Evolutionary conservation across 352 stramenopile species (phyloP).

Genomic region (Pythium dissimile): DNA sequence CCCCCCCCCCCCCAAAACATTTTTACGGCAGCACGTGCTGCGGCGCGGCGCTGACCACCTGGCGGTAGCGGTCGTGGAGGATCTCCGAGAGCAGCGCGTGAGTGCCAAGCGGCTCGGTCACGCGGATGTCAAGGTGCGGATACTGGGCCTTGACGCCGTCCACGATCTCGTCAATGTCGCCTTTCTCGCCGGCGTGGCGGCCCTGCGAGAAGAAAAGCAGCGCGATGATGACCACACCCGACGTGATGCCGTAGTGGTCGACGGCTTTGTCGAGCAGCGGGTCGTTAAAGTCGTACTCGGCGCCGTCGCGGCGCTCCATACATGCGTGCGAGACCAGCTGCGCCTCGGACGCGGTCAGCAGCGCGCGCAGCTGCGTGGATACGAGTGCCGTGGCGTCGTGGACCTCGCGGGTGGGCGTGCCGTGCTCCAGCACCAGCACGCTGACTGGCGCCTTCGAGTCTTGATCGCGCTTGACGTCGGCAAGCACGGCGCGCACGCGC

Average conservation of each 20-base stretch:
- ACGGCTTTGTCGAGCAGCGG: constrained; percentile 65
- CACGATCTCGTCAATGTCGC: constrained; percentile 79
- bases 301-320: constrained; percentile 75
- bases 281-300: constrained; percentile 80
- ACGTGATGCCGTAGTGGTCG: constrained; percentile 56
- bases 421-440: constrained; percentile 76
- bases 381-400: constrained; percentile 65
- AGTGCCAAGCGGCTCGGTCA: constrained; percentile 63
- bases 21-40: constrained; percentile 10
- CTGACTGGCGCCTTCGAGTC: constrained; percentile 25
- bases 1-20: too few relatives aligned
- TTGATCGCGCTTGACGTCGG: constrained; percentile 25
- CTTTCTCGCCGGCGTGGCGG: constrained; percentile 64
- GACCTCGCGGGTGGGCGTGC: constrained; percentile 66
- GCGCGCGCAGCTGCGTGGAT: constrained; percentile 37
- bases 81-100: constrained; percentile 63
- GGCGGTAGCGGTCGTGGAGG: constrained; percentile 58
- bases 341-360: constrained; percentile 31
- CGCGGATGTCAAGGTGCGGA: constrained; percentile 44
- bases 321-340: constrained; percentile 51
- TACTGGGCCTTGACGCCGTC: constrained; percentile 36
- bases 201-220: constrained; percentile 79
- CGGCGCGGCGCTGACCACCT: constrained; percentile 14
- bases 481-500: constrained; percentile 38
- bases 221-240: constrained; percentile 60